Percentiles rank a stretch among this genome's conserved stretches.
Evolutionary conservation across 108 stramenopile genomes (phyloP).

Genomic region (Discostella pseudostelligera): DNA sequence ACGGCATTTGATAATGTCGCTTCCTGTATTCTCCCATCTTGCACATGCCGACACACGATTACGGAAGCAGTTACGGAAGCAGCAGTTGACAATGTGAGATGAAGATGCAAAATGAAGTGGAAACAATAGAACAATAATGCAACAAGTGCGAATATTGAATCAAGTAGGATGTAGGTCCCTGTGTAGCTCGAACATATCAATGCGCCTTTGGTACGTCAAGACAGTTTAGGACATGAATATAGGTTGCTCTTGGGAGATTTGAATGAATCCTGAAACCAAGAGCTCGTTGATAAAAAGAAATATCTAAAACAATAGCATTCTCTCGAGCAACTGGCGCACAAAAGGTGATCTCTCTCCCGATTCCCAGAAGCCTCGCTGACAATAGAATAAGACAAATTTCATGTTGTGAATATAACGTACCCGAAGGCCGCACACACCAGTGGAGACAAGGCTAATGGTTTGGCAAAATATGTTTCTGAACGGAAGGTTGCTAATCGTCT

Average conservation of each 20-base stretch:
- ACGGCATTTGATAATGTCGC: constrained; percentile 55
- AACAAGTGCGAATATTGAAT: constrained; percentile 6
- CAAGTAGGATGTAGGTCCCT: constrained; percentile 58
- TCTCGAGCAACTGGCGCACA: too few relatives aligned
- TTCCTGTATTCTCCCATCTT: constrained; percentile 61
- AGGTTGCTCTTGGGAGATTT: constrained; percentile 15
- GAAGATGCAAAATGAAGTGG: background rate
- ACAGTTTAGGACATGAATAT: constrained; percentile 20
- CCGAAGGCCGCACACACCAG: constrained; percentile 66
- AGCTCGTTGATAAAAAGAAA: background rate
- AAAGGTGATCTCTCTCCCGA: background rate
- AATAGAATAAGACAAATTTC: too few relatives aligned
- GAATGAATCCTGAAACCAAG: background rate
- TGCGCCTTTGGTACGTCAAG: constrained; percentile 32
- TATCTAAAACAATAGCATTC: background rate
- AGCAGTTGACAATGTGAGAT: too few relatives aligned
- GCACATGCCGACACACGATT: too few relatives aligned
- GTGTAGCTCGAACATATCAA: constrained; percentile 66
- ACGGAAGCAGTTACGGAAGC: too few relatives aligned
- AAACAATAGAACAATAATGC: background rate
- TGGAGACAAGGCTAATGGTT: constrained; percentile 61
- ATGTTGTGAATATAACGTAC: constrained; percentile 31
- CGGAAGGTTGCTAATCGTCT: constrained; percentile 50
- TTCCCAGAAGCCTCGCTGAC: too few relatives aligned
- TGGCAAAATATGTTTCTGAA: constrained; percentile 60